A percentile compares a stretch with the other conserved stretches of the same genome.
Conservation (phyloP, 352 stramenopile genomes). For the Globisporangium orthogonon region DNA sequence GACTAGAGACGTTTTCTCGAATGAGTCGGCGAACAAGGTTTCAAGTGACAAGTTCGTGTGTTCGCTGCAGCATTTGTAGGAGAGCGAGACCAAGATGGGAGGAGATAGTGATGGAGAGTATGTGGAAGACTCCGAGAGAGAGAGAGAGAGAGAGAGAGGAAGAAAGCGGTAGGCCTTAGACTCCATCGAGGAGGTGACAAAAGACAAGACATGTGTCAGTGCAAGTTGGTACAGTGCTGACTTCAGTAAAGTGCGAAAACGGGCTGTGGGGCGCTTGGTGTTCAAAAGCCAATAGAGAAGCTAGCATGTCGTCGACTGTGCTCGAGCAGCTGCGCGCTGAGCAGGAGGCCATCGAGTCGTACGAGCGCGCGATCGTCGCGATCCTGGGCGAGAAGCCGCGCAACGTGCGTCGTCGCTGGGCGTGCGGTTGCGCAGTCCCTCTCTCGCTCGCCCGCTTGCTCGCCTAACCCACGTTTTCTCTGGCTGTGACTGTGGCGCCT, state of each 20-base stretch:
- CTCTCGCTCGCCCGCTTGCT: neutral
- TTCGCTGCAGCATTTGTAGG: neutral
- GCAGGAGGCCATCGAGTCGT: conserved; percentile 76
- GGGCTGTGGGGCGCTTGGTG: no score
- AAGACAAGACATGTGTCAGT: neutral
- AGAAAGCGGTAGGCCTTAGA: neutral
- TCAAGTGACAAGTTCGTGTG: no score
- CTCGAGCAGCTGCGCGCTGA: conserved; percentile 77
- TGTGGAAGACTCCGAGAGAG: neutral
- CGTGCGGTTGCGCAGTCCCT: neutral
- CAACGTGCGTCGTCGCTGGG: conserved; percentile 42
- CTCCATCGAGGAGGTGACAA: neutral
- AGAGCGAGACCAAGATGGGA: neutral
- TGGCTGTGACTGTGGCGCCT: neutral
- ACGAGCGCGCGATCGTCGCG: conserved; percentile 64
- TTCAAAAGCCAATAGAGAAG: no score
- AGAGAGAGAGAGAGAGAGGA: neutral
- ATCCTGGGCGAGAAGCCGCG: conserved; percentile 75
- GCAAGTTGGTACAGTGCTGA: neutral
- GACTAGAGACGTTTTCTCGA: neutral
- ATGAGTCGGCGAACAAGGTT: neutral
- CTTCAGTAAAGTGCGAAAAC: neutral
- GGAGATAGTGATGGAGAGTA: neutral
- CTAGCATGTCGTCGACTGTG: conserved; percentile 78
- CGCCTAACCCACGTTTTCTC: neutral